A percentile compares a stretch with the other conserved stretches of the same genome.
phyloP scores from a whole-genome alignment of 192 early-diverging fungal species.

The Jimgerdemannia lactiflua region DNA sequence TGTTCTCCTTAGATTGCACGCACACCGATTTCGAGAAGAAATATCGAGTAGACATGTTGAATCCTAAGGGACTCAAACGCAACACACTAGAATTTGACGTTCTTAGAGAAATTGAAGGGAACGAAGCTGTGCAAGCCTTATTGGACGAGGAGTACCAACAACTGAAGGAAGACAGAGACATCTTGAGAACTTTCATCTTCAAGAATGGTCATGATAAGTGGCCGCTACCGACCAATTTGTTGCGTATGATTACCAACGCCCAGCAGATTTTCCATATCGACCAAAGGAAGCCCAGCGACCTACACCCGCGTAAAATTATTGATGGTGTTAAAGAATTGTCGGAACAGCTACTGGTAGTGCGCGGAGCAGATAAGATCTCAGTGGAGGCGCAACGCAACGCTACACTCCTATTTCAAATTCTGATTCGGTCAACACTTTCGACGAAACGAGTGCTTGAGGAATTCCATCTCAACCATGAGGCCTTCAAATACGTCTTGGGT shows the following conservation, averaged over 20 bases:
- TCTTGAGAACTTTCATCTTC: slow-evolving; percentile 81
- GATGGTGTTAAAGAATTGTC: slow-evolving; percentile 70
- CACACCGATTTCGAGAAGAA: slow-evolving; percentile 72
- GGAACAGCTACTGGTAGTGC: slow-evolving; percentile 74
- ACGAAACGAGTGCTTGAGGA: slow-evolving; percentile 86
- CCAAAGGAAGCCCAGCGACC: slow-evolving; percentile 71
- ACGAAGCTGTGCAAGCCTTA: slow-evolving; percentile 61
- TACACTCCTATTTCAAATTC: slow-evolving; percentile 88
- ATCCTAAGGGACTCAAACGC: slow-evolving; percentile 60
- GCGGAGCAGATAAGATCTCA: slow-evolving; percentile 86
- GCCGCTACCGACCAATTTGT: slow-evolving; percentile 91
- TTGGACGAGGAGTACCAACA: slow-evolving; percentile 83
- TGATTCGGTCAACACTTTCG: slow-evolving; percentile 75
- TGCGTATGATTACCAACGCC: slow-evolving; percentile 87
- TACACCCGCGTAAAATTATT: slow-evolving; percentile 82
- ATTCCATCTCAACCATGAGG: slow-evolving; percentile 80
- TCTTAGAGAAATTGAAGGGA: slow-evolving; percentile 74
- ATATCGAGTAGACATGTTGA: slow-evolving; percentile 82
- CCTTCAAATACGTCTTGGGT: slow-evolving; percentile 93
- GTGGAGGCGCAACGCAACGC: slow-evolving; percentile 90
- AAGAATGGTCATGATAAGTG: slow-evolving; percentile 66
- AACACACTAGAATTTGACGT: slow-evolving; percentile 69
- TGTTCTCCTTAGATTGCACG: slow-evolving; percentile 67
- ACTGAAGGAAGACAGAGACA: slow-evolving; percentile 71
- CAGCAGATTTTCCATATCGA: slow-evolving; percentile 88